Evolutionary conservation across 805 yeast species (phyloP).

Genomic region (Candida taoyuanica): DNA sequence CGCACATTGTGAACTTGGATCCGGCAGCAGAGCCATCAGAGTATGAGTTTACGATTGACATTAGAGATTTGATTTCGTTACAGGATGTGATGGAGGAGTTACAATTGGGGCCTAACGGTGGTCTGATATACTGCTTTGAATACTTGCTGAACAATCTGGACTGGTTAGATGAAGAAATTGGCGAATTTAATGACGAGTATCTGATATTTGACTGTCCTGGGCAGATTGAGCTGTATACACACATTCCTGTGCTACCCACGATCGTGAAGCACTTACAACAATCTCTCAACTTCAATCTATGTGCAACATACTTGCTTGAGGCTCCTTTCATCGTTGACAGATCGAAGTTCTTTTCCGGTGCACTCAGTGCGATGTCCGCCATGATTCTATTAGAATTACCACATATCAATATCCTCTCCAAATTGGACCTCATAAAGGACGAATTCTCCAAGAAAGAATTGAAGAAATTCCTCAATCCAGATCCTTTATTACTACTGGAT

Average conservation of each 20-base stretch:
- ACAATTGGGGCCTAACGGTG: slow-evolving; percentile 94
- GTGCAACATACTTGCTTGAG: slow-evolving; percentile 90
- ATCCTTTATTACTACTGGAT: slow-evolving; percentile 65
- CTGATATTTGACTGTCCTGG: slow-evolving; percentile 96
- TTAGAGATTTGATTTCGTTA: slow-evolving; percentile 81
- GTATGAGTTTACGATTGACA: slow-evolving; percentile 88
- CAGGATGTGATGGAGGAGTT: slow-evolving; percentile 96
- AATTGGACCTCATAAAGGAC: slow-evolving; percentile 80
- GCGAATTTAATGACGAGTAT: slow-evolving; percentile 92
- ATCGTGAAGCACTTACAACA: slow-evolving; percentile 80
- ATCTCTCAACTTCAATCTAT: slow-evolving; percentile 75
- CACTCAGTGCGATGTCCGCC: slow-evolving; percentile 95
- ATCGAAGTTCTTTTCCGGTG: slow-evolving; percentile 92
- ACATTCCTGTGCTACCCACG: slow-evolving; percentile 87
- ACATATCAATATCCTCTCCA: slow-evolving; percentile 85
- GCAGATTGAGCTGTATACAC: slow-evolving; percentile 91
- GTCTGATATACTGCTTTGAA: slow-evolving; percentile 88
- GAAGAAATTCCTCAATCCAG: slow-evolving; percentile 86
- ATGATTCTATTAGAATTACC: slow-evolving; percentile 95
- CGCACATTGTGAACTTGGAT: slow-evolving; percentile 90
- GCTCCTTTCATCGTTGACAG: slow-evolving; percentile 91
- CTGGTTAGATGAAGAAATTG: slow-evolving; percentile 97
- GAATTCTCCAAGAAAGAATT: slow-evolving; percentile 70
- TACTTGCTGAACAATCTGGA: slow-evolving; percentile 83
- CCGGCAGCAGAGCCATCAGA: slow-evolving; percentile 96